Percentiles rank a stretch among this genome's conserved stretches.
phyloP scores from a whole-genome alignment of 2,329 filamentous ascomycete genomes.

The Chrysoporthe puriensis region DNA sequence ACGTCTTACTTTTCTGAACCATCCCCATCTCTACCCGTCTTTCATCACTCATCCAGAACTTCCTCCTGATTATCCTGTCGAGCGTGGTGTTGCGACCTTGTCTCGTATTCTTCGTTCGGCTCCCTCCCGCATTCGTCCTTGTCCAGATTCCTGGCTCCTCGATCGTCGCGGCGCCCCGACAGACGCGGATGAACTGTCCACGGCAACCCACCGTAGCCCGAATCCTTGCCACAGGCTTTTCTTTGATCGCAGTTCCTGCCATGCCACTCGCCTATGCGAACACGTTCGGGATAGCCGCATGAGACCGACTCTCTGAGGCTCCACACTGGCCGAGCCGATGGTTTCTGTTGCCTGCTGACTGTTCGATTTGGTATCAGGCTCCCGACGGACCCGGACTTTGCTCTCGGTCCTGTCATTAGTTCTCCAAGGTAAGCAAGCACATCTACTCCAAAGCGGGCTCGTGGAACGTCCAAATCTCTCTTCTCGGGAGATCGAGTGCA shows the following conservation, averaged over 20 bases:
- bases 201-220: slow-evolving; percentile 39
- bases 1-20: slow-evolving; percentile 31
- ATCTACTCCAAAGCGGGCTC: slow-evolving; percentile 7
- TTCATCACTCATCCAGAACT: slow-evolving; percentile 18
- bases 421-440: slow-evolving; percentile 25
- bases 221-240: slow-evolving; percentile 24
- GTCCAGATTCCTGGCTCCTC: slow-evolving; percentile 9
- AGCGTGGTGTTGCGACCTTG: slow-evolving; percentile 29
- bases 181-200: slow-evolving; percentile 36
- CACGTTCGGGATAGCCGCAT: slow-evolving; percentile 52
- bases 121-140: neutral
- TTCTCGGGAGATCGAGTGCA: slow-evolving; percentile 14
- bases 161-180: slow-evolving; percentile 10
- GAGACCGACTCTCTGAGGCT: slow-evolving; percentile 40
- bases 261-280: slow-evolving; percentile 46
- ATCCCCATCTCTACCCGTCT: slow-evolving; percentile 24
- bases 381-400: slow-evolving; percentile 27
- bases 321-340: slow-evolving; percentile 33
- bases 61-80: slow-evolving; percentile 14
- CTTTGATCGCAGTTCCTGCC: slow-evolving; percentile 41
- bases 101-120: slow-evolving; percentile 18
- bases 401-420: slow-evolving; percentile 37
- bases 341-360: slow-evolving; percentile 28
- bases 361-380: slow-evolving; percentile 34
- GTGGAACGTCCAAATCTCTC: slow-evolving; percentile 21